Percentiles rank a stretch among this genome's conserved stretches.
Conservation (phyloP, 148 eudicot genomes). For the Persicaria tinctoria region DNA sequence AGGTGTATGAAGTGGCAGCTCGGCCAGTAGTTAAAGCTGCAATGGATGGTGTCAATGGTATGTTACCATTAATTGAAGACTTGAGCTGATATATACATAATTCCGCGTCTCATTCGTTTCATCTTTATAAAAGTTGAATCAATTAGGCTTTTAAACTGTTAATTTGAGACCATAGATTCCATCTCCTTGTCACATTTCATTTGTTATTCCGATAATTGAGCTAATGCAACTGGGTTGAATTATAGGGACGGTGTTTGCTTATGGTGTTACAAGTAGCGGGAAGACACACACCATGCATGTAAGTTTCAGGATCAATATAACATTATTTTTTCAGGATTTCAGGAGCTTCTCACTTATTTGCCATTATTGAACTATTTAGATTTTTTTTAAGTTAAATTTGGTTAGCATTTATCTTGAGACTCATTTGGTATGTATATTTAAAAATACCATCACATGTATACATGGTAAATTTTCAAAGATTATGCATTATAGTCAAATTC, state of each 20-base stretch:
- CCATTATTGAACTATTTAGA: neutral
- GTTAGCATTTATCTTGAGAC: neutral
- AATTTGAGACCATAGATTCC: neutral
- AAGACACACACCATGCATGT: conserved; percentile 99
- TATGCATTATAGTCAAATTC: neutral
- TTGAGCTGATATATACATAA: neutral
- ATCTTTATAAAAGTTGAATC: neutral
- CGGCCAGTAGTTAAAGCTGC: conserved; percentile 89
- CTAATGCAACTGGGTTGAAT: conserved; percentile 9
- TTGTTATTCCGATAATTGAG: conserved; percentile 6
- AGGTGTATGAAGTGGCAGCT: conserved; percentile 86
- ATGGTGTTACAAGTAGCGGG: conserved; percentile 99
- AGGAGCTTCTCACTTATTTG: neutral
- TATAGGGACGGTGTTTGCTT: conserved; percentile 97
- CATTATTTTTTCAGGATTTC: neutral
- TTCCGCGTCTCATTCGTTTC: neutral
- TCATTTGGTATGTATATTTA: neutral
- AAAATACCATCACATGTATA: neutral
- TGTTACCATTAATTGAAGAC: neutral
- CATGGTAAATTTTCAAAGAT: neutral
- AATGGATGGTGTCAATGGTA: conserved; percentile 96
- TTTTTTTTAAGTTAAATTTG: neutral
- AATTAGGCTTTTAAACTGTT: neutral
- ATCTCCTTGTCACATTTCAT: neutral
- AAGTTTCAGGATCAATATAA: conserved; percentile 25